phyloP scores from a whole-genome alignment of 257 asterid genomes.

The Solanum clarkiae region DNA sequence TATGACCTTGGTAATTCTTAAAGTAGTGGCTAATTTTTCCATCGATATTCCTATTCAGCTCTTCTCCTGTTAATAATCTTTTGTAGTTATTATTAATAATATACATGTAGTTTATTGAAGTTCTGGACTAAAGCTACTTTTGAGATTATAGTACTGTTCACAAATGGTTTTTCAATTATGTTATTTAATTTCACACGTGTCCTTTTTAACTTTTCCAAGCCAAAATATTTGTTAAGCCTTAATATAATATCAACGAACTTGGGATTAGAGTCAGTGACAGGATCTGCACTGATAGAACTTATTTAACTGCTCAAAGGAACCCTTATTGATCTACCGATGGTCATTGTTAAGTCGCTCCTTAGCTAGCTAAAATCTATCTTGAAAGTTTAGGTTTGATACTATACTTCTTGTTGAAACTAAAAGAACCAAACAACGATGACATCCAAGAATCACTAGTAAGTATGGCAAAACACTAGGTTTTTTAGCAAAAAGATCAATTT shows the following conservation, averaged over 20 bases:
- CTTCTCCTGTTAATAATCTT: not conserved
- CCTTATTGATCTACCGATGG: not conserved
- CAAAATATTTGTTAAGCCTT: not conserved
- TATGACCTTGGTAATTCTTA: not conserved
- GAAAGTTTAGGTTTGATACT: not conserved
- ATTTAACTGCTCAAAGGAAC: not conserved
- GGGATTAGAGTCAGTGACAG: not conserved
- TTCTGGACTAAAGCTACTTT: not conserved
- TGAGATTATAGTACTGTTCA: not conserved
- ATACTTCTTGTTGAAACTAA: conserved; percentile 39
- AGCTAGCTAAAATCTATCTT: too few species aligned
- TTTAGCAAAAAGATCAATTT: not conserved
- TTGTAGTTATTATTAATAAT: not conserved
- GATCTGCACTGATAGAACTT: not conserved
- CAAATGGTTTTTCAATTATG: not conserved
- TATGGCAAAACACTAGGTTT: conserved; percentile 5
- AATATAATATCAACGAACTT: not conserved
- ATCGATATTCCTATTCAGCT: not conserved
- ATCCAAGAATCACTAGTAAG: not conserved
- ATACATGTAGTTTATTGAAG: not conserved
- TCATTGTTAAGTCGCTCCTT: too few species aligned
- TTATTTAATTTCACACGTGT: not conserved
- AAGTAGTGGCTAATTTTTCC: not conserved
- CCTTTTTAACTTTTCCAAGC: not conserved
- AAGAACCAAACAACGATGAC: not conserved